Evolutionary conservation across 805 yeast species (phyloP).

Genomic region (Pichia californica): DNA sequence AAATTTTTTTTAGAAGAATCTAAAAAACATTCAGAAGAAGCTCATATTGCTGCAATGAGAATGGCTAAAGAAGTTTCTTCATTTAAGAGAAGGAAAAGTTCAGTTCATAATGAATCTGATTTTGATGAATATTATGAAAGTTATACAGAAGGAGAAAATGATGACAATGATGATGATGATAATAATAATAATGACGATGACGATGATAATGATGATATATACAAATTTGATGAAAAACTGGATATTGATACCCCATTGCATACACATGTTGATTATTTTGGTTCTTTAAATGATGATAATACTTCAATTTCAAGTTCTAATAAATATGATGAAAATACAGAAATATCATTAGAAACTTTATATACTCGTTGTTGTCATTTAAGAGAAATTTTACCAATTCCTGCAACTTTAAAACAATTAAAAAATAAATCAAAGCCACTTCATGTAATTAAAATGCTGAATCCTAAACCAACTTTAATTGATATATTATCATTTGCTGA

Average conservation of each 20-base stretch:
- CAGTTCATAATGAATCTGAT: constrained; percentile 1
- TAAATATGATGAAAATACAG: constrained; percentile 23
- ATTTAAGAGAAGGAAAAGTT: constrained; percentile 30
- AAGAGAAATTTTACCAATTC: constrained; percentile 43
- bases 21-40: constrained; percentile 68
- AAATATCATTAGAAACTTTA: constrained; percentile 40
- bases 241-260: constrained; percentile 69
- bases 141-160: too few relatives aligned
- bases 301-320: constrained; percentile 4
- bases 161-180: too few relatives aligned
- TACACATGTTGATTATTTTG: constrained; percentile 35
- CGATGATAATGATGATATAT: constrained; percentile 12
- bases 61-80: constrained; percentile 59
- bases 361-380: constrained; percentile 46
- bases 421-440: constrained; percentile 45
- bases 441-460: constrained; percentile 48
- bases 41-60: constrained; percentile 63
- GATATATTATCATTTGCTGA: constrained; percentile 53
- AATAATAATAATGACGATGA: constrained; percentile 23
- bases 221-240: constrained; percentile 13
- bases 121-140: too few relatives aligned
- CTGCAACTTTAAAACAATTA: constrained; percentile 47
- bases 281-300: constrained; percentile 9
- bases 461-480: constrained; percentile 53
- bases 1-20: constrained; percentile 51